Evolutionary conservation across 2,329 filamentous ascomycete species (phyloP), one percentile per base, ranked within the genome.

Genomic region (Fusarium sp.): DNA sequence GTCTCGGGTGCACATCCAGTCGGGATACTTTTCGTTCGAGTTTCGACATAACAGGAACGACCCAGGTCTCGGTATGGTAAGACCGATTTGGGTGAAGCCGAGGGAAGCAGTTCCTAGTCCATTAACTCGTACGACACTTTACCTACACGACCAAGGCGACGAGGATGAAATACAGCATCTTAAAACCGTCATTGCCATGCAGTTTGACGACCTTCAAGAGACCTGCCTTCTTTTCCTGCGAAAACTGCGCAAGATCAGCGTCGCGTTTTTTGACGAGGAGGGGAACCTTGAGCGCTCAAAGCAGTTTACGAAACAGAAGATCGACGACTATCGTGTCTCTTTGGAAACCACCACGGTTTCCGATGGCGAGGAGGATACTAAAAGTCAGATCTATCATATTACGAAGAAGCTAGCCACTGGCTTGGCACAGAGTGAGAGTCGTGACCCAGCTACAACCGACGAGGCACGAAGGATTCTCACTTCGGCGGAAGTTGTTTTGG

Each of bases 1-100:
- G 4, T 69, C 27, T 1, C 60, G 30, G 27, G 69, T 73, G 2
- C 55, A 66, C 15, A 72, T 74, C 2, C 69, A 73, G 27, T 73
- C 72, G 0, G 69, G 70, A 1, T n/a, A 62, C 11, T 74, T 63
- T 37, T 74, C 65, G 0, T 74, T 74, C n/a, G 56, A 68, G 18
- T 73, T 73, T 20, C 14, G 33, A 15, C 66, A 72, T 23, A 48
- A 23, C 0, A 71, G 44, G 9, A 53, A 35, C 1, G 70, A 67
- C 15, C 12, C 62, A 0, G 70, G 70, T 5, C 30, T 67, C 7
- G 72, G 66, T 0, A 73, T 68, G 73, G 37, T 74, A 2, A 46
- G 57, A 1, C 70, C 73, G 0, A 60, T 73, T 6, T 75, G 71
- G 71, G 42, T 66, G 0, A 30, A 23, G 6, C 58, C 67, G 1